phyloP scores from a whole-genome alignment of 2,329 filamentous ascomycete species.

The Thielaviopsis punctulata region DNA sequence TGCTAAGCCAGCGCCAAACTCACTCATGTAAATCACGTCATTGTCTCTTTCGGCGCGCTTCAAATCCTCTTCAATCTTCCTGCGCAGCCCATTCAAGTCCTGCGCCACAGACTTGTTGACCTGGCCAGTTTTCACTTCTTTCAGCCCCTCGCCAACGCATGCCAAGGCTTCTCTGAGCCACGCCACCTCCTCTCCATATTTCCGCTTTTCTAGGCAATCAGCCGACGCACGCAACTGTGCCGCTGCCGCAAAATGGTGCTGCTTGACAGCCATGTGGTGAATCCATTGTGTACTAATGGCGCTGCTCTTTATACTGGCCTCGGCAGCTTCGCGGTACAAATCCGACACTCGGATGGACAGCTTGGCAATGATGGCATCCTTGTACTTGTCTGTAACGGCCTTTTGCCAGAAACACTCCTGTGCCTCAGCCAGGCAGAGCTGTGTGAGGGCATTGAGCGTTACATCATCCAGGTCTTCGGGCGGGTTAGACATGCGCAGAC shows the following conservation, averaged over 20 bases:
- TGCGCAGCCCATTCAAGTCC: conserved; percentile 71
- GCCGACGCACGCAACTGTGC: conserved; percentile 84
- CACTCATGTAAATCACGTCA: conserved; percentile 79
- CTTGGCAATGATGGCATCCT: conserved; percentile 82
- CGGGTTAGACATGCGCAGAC: conserved; percentile 61
- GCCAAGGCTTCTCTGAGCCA: conserved; percentile 63
- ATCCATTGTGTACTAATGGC: conserved; percentile 91
- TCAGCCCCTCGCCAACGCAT: conserved; percentile 74
- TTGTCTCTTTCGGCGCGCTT: conserved; percentile 93
- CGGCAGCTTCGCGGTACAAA: conserved; percentile 68
- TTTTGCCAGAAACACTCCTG: conserved; percentile 99
- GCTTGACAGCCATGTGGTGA: conserved; percentile 91
- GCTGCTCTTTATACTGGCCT: conserved; percentile 75
- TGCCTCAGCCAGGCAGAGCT: conserved; percentile 76
- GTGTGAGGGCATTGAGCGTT: conserved; percentile 67
- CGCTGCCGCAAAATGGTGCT: conserved; percentile 90
- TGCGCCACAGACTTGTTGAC: conserved; percentile 66
- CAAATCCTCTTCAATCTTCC: conserved; percentile 66
- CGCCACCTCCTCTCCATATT: conserved; percentile 89
- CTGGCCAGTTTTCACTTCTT: conserved; percentile 55
- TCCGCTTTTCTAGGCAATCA: conserved; percentile 82
- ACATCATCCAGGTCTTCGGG: conserved; percentile 91
- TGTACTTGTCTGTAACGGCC: conserved; percentile 82
- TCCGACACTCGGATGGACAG: conserved; percentile 81
- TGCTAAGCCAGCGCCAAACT: too few relatives aligned